Conservation (phyloP, 2,329 filamentous ascomycete genomes). For the Colletotrichum musae region DNA sequence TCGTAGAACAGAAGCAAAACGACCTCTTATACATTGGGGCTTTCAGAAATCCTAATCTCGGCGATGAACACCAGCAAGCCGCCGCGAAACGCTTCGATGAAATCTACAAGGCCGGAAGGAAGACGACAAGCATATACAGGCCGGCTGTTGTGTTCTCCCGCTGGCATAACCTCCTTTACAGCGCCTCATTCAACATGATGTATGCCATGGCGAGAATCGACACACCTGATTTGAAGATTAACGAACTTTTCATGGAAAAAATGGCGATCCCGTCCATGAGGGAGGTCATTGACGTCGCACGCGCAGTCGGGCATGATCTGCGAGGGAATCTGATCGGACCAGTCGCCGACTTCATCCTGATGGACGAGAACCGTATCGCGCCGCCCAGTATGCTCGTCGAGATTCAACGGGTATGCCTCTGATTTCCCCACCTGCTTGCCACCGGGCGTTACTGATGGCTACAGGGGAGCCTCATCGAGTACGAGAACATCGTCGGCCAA, state of each 20-base stretch:
- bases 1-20: conserved; percentile 66
- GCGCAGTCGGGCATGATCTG: conserved; percentile 57
- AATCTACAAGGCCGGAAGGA: conserved; percentile 63
- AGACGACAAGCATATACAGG: conserved; percentile 58
- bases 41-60: conserved; percentile 57
- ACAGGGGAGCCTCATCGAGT: conserved; percentile 54
- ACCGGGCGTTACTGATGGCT: too few relatives aligned
- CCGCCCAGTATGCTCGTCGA: conserved; percentile 69
- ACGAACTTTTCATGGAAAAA: conserved; percentile 52
- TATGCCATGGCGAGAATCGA: conserved; percentile 63
- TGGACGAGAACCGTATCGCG: conserved; percentile 59
- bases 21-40: conserved; percentile 66
- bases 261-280: conserved; percentile 68
- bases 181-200: conserved; percentile 67
- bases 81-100: conserved; percentile 59
- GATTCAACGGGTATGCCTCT: conserved; percentile 55
- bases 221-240: conserved; percentile 47
- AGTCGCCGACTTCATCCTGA: conserved; percentile 64
- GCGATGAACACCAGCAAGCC: conserved; percentile 42
- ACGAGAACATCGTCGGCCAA: conserved; percentile 68
- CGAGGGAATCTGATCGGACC: conserved; percentile 58
- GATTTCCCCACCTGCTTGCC: too few relatives aligned
- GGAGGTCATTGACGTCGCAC: conserved; percentile 64
- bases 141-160: conserved; percentile 58
- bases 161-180: conserved; percentile 67